Evolutionary conservation across 2,329 filamentous ascomycete genomes (phyloP), one percentile per base, ranked within the genome.

Genomic region (Paecilomyces dactylethromorphus): DNA sequence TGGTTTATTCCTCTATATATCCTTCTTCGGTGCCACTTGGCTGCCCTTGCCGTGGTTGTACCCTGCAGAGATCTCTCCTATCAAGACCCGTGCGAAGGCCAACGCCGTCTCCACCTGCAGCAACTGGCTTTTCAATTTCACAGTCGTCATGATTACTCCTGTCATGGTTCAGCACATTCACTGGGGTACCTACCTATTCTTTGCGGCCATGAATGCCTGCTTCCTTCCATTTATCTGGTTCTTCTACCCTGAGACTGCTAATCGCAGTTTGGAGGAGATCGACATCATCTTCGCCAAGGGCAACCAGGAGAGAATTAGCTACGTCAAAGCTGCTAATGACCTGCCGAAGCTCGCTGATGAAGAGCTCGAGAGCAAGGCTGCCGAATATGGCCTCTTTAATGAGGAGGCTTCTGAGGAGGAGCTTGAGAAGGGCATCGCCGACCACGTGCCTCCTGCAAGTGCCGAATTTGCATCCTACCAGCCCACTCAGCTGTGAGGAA

Each of bases 61-160:
- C 58, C 86, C 86, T 0, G 86, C 88, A 1, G 88, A 92, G 68
- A 91, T 91, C 58, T 91, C 90, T 66, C 87, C 88, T 0, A 73
- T 90, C 0, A 82, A 87, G 60, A 82, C 90, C 0, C 82, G 89
- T 22, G 88, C 89, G 1, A 87, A 88, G 64, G 89, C 88, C 5
- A 91, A 91, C 60, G 87, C 88, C 0, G 71, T 83, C 8, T 81
- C 79, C 0, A 83, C 81, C 4, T 79, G 77, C 68, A 76, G 75
- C 32, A 84, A 83, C 71, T 84, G 81, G 81, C 69, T 82, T 2
- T 83, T 81, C 70, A 83, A 83, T 71, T 84, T 83, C 68, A 79
- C 79, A 3, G 74, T 78, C 11, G 76, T 84, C 59, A 84, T 83
- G 74, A 79, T 78, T 58, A 78, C 76, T 0, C 76, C 76, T 0